Evolutionary conservation across 202 grass and related monocot genomes (phyloP).

Genomic region (Zoysia matrella): DNA sequence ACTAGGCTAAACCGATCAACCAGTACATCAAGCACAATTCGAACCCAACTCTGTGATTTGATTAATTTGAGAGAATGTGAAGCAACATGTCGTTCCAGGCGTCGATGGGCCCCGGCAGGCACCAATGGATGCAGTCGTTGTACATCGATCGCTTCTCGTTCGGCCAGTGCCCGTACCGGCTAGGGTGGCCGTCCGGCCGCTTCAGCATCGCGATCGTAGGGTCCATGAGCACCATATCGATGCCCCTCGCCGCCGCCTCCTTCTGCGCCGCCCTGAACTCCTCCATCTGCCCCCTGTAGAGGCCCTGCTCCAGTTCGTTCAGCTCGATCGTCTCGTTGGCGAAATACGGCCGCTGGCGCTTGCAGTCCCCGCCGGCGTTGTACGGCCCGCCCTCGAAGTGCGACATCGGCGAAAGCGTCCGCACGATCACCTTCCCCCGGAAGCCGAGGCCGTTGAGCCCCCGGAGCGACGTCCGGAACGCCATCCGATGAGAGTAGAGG

Average conservation of each 20-base stretch:
- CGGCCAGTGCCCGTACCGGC: too few species aligned
- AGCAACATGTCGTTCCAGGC: conserved; percentile 67
- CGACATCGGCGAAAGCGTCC: conserved; percentile 74
- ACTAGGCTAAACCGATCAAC: neutral
- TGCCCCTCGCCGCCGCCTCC: conserved; percentile 37
- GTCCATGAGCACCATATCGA: neutral
- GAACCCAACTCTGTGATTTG: neutral
- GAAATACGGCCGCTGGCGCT: conserved; percentile 43
- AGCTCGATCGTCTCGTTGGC: conserved; percentile 56
- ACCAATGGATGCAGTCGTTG: too few species aligned
- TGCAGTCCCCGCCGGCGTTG: conserved; percentile 67
- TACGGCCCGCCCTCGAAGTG: conserved; percentile 76
- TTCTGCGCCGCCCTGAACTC: conserved; percentile 64
- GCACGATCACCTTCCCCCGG: conserved; percentile 52
- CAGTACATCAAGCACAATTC: neutral
- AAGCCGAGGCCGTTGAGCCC: neutral
- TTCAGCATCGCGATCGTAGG: too few species aligned
- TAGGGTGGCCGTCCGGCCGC: too few species aligned
- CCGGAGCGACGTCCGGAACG: conserved; percentile 46
- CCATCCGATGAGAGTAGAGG: conserved; percentile 55
- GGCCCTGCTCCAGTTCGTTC: conserved; percentile 35
- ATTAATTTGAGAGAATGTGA: conserved; percentile 49
- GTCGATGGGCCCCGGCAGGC: conserved; percentile 46
- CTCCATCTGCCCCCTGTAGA: conserved; percentile 71
- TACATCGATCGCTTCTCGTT: too few species aligned